A percentile compares a stretch with the other conserved stretches of the same genome.
These are phyloP conservation scores for Pseudopithomyces chartarum DNA, from an alignment of 2,329 filamentous ascomycete genomes.

Conservation along the genomic window DNA sequence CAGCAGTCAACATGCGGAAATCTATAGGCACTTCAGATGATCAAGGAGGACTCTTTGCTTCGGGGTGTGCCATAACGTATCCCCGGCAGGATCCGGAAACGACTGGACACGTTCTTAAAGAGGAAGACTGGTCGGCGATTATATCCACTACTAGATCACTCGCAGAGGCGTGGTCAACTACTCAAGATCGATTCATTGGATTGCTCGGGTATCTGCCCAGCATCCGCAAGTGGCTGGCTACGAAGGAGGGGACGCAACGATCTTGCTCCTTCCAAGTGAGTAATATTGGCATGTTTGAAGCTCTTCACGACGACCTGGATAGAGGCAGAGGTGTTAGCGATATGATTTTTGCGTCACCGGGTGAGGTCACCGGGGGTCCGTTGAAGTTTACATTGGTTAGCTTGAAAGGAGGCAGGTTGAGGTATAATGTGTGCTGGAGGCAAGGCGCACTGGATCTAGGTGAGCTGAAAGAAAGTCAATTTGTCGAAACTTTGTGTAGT, in stretches of 20 bases:
- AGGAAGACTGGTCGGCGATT: constrained; percentile 44
- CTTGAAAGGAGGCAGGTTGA: constrained; percentile 46
- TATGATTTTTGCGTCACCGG: constrained; percentile 54
- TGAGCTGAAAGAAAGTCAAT: constrained; percentile 31
- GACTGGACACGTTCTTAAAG: constrained; percentile 4
- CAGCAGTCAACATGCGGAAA: constrained; percentile 50
- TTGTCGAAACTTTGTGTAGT: constrained; percentile 23
- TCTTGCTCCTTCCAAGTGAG: constrained; percentile 54
- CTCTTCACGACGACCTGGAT: constrained; percentile 12
- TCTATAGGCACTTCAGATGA: constrained; percentile 32
- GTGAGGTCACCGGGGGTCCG: constrained; percentile 43
- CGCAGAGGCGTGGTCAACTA: constrained; percentile 32
- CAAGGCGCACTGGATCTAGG: constrained; percentile 47
- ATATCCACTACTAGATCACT: constrained; percentile 39
- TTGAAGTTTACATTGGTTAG: constrained; percentile 51
- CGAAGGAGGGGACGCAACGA: constrained; percentile 45
- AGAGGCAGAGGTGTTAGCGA: constrained; percentile 14
- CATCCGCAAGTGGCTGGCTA: constrained; percentile 47
- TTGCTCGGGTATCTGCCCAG: constrained; percentile 50
- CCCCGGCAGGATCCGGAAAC: constrained; percentile 21
- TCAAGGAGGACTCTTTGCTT: constrained; percentile 46
- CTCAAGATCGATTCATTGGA: constrained; percentile 50
- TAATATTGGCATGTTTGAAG: constrained; percentile 49
- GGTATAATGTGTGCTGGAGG: constrained; percentile 51
- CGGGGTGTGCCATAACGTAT: constrained; percentile 29